These are phyloP conservation scores for Coemansia sp. DNA, from an alignment of 192 early-diverging fungal species.

Conservation along the genomic window DNA sequence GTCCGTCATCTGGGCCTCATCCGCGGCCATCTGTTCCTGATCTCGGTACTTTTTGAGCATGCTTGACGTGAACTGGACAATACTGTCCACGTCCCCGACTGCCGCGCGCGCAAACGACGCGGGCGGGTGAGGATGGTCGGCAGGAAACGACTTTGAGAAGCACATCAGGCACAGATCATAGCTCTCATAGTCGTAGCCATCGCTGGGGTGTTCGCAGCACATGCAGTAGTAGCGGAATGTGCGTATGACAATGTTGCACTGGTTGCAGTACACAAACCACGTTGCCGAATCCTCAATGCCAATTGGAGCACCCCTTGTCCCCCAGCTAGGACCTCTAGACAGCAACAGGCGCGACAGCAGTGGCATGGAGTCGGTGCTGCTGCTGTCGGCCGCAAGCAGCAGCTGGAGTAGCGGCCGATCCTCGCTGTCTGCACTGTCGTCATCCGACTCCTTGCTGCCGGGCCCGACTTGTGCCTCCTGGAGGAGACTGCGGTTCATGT, in stretches of 20 bases:
- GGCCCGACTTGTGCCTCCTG: too few species aligned
- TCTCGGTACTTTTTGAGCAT: slow-evolving; percentile 13
- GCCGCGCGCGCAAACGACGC: slow-evolving; percentile 67
- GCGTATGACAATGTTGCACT: slow-evolving; percentile 71
- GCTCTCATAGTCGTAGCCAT: slow-evolving; percentile 59
- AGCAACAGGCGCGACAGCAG: slow-evolving; percentile 19
- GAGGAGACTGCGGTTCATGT: too few species aligned
- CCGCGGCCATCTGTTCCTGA: background rate
- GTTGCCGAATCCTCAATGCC: slow-evolving; percentile 39
- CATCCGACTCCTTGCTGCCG: background rate
- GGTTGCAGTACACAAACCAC: slow-evolving; percentile 71
- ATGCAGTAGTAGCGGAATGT: slow-evolving; percentile 81
- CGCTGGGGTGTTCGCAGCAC: slow-evolving; percentile 67
- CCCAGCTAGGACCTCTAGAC: too few species aligned
- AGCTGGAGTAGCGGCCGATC: slow-evolving; percentile 30
- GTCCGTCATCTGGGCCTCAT: slow-evolving; percentile 2
- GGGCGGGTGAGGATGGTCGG: slow-evolving; percentile 68
- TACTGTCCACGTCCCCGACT: slow-evolving; percentile 24
- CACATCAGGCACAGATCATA: slow-evolving; percentile 72
- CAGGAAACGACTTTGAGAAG: slow-evolving; percentile 63
- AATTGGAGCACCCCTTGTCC: too few species aligned
- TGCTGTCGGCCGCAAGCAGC: slow-evolving; percentile 17
- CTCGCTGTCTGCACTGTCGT: slow-evolving; percentile 1
- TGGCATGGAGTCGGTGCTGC: slow-evolving; percentile 21
- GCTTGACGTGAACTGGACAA: slow-evolving; percentile 25